Evolutionary conservation across 345 rosid species (phyloP).

Genomic region (Syzygium grande): DNA sequence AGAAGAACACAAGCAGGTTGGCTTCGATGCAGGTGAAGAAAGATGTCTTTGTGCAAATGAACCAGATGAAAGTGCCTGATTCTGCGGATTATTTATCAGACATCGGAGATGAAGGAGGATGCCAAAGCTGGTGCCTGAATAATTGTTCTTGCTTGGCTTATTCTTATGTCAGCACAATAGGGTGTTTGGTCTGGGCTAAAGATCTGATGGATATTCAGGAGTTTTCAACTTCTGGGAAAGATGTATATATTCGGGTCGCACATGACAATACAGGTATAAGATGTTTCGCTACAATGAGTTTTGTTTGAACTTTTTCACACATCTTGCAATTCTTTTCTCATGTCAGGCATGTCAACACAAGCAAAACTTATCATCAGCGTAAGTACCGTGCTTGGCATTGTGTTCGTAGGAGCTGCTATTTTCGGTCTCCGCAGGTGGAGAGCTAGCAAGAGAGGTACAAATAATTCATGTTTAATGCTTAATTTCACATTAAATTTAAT

Average conservation of each 20-base stretch:
- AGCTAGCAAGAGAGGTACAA: not conserved
- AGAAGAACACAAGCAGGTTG: not conserved
- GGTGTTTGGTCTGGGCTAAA: not conserved
- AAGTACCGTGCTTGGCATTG: not conserved
- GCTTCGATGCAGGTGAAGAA: not conserved
- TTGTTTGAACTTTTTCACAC: no score
- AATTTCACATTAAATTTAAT: not conserved
- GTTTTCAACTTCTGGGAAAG: not conserved
- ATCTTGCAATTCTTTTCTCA: not conserved
- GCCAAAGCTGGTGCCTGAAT: slow-evolving; percentile 16
- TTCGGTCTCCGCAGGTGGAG: not conserved
- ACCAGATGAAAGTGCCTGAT: slow-evolving; percentile 1
- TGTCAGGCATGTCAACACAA: not conserved
- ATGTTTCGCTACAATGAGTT: not conserved
- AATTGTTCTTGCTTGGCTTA: slow-evolving; percentile 7
- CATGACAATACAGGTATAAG: not conserved
- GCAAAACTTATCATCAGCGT: not conserved
- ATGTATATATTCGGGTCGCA: not conserved
- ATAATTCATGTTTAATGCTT: not conserved
- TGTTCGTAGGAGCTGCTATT: not conserved
- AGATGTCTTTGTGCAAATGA: not conserved
- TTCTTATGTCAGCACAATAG: not conserved
- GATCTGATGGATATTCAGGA: not conserved
- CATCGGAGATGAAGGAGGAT: not conserved
- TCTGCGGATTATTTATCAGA: not conserved